Conservation (phyloP, 345 rosid genomes). For the thale cress (Arabidopsis thaliana) region TAIR10.1 NC_003071.7:15572501-15573000, state of each 20-base stretch:
- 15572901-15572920: conserved; percentile 95
- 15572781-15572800: conserved; percentile 99
- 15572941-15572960: conserved; percentile 97
- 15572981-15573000: conserved; percentile 93
- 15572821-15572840: conserved; percentile 13
- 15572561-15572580: background rate
- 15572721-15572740: conserved; percentile 84
- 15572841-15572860: background rate
- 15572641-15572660: conserved; percentile 95
- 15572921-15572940: conserved; percentile 98
- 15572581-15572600: background rate
- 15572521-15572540: conserved; percentile 97
- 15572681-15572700: conserved; percentile 82
- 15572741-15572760: conserved; percentile 97
- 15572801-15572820: conserved; percentile 47
- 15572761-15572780: conserved; percentile 97
- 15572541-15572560: background rate
- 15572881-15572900: conserved; percentile 50
- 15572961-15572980: conserved; percentile 94
- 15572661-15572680: conserved; percentile 95
- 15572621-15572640: conserved; percentile 98
- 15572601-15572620: conserved; percentile 76
- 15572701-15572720: conserved; percentile 98
- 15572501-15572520: conserved; percentile 95
- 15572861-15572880: background rate